Evolutionary conservation across 768 basidiomycete species (phyloP), one percentile per base, ranked within the genome.

Genomic region (Psilocybe cyanescens): DNA sequence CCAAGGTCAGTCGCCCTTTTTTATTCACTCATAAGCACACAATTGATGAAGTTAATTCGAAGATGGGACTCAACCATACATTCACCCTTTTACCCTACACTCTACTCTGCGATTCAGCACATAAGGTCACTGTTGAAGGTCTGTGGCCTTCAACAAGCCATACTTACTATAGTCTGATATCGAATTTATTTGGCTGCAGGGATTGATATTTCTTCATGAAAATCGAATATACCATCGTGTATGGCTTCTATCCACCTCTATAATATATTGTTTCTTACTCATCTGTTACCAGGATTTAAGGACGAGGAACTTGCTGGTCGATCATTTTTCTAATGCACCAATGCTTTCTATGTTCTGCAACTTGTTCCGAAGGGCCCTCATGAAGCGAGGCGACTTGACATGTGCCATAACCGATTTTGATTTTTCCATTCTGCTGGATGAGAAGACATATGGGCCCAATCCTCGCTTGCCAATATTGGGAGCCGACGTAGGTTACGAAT

Each of bases 331-430:
- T 4, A 14, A 51, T 28, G 28, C 19, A 24, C 24, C 24, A 24
- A 24, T 24, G 24, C 24, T 24, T 24, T 24, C 24, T 24, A 24
- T 24, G 24, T 24, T 24, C 24, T 24, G 24, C 24, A 24, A 24
- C 24, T 24, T 24, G 24, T 24, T 24, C 24, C 24, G 24, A 24
- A 24, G 24, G 2, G 24, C 24, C 24, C 24, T 24, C 24, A 24
- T 5, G 9, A 14, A n/a, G 7, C 29, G n/a, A 12, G 29, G 29
- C 8, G 50, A 7, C 14, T 12, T 51, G 19, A 47, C 52, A 2
- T 70, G 68, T 55, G 62, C 61, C 5, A 31, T 70, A 9, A 62
- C 66, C 37, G 69, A 70, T 52, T 69, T 70, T 51, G 65, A 65
- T 31, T 4, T 55, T 16, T 54, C 69, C 2, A 55, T 65, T 17